Percentiles rank a stretch among this genome's conserved stretches.
phyloP scores from a whole-genome alignment of 352 stramenopile genomes.

The Phytophthora sansomeana region DNA sequence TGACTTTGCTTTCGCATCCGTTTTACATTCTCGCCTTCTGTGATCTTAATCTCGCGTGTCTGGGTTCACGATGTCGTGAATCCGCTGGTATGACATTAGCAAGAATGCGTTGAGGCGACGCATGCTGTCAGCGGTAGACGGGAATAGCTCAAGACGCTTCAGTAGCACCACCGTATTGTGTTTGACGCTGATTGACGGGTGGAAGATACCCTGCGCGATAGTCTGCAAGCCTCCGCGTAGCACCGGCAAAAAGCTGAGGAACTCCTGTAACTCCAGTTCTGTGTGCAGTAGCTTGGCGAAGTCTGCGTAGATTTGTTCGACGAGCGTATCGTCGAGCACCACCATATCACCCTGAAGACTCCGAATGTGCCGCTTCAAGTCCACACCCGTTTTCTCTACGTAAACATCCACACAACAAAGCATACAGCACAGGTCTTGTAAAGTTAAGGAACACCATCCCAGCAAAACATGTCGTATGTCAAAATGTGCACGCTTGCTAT shows the following conservation, averaged over 20 bases:
- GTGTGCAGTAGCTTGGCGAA: conserved; percentile 77
- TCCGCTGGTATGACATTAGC: conserved; percentile 86
- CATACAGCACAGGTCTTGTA: conserved; percentile 26
- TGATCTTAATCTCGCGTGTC: conserved; percentile 46
- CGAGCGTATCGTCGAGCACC: conserved; percentile 77
- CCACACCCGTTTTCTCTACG: conserved; percentile 80
- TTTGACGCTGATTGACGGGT: conserved; percentile 88
- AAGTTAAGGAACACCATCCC: conserved; percentile 58
- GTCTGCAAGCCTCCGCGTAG: conserved; percentile 80
- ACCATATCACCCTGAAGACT: conserved; percentile 79
- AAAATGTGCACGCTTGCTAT: conserved; percentile 31
- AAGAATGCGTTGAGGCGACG: conserved; percentile 81
- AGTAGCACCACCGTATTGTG: conserved; percentile 90
- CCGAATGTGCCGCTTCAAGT: conserved; percentile 85
- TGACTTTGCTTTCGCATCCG: conserved; percentile 3
- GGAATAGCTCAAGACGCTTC: conserved; percentile 85
- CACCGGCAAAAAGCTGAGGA: conserved; percentile 84
- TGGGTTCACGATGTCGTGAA: conserved; percentile 79
- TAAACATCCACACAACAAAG: conserved; percentile 53
- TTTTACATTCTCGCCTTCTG: not conserved
- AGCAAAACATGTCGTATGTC: conserved; percentile 15
- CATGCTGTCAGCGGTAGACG: conserved; percentile 76
- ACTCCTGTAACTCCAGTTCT: conserved; percentile 85
- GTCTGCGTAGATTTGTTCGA: conserved; percentile 87
- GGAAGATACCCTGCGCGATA: conserved; percentile 87